Percentiles rank a stretch among this genome's conserved stretches.
These are phyloP conservation scores for Tillandsia leiboldiana DNA, from an alignment of 176 grass and related monocot species.

Conservation along the genomic window DNA sequence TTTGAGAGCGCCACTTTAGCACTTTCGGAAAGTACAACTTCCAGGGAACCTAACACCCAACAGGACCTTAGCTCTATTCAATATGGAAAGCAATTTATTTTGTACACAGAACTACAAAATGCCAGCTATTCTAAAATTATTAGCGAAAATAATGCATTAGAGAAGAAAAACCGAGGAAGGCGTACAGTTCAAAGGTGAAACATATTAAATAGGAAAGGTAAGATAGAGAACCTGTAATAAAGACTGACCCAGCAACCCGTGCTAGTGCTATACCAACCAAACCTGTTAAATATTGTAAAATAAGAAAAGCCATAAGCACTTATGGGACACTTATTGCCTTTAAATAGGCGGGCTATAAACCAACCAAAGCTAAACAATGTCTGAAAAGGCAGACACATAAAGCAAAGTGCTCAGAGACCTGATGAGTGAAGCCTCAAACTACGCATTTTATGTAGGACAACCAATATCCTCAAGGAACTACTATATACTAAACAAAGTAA, in stretches of 20 bases:
- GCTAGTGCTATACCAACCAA: constrained; percentile 55
- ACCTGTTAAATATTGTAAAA: constrained; percentile 31
- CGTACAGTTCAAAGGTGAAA: not conserved
- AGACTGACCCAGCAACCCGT: constrained; percentile 40
- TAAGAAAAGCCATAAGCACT: not conserved
- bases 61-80: too few species aligned
- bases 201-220: not conserved
- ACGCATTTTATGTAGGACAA: too few species aligned
- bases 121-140: not conserved
- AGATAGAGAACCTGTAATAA: constrained; percentile 60
- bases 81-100: too few species aligned
- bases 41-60: too few species aligned
- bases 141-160: not conserved
- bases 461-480: too few species aligned
- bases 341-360: too few species aligned
- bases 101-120: not conserved
- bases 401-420: too few species aligned
- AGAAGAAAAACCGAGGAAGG: not conserved
- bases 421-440: not conserved
- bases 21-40: too few species aligned
- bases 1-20: too few species aligned
- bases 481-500: too few species aligned
- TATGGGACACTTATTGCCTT: not conserved
- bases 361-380: too few species aligned
- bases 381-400: too few species aligned